phyloP scores from a whole-genome alignment of 495 filamentous ascomycete genomes.

The Penicillium dipodomyicola region DNA sequence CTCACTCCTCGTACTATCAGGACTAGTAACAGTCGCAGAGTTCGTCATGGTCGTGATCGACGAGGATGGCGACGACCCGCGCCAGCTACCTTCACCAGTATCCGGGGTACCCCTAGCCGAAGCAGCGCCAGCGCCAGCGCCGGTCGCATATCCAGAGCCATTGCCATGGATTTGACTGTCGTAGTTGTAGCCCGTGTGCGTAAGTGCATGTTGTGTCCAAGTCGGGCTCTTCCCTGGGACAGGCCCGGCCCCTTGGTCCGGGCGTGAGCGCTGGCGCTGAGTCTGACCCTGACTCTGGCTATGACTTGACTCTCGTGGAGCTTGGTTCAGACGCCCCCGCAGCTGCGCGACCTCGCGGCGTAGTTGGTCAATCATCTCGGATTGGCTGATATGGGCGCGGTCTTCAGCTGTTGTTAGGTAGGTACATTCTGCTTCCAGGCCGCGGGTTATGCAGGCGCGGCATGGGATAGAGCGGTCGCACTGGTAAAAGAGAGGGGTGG shows the following conservation, averaged over 20 bases:
- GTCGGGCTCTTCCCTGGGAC: background rate
- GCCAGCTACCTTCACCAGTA: conserved; percentile 19
- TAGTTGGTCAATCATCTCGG: conserved; percentile 32
- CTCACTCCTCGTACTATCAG: conserved; percentile 29
- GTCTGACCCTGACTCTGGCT: background rate
- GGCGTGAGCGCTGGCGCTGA: background rate
- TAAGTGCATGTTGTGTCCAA: background rate
- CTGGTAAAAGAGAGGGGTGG: conserved; percentile 7
- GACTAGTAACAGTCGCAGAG: conserved; percentile 25
- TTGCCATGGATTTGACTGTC: background rate
- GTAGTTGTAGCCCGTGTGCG: background rate
- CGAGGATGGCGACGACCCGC: conserved; percentile 26
- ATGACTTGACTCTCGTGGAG: conserved; percentile 10
- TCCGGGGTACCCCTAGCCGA: background rate
- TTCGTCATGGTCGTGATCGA: conserved; percentile 20
- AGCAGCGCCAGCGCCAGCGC: background rate
- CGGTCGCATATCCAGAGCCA: background rate
- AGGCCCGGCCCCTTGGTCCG: background rate
- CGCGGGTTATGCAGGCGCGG: conserved; percentile 31
- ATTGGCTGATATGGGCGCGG: conserved; percentile 34
- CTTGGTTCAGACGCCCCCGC: conserved; percentile 21
- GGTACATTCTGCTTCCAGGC: conserved; percentile 33
- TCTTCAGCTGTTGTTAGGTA: conserved; percentile 37
- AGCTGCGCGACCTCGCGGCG: conserved; percentile 31
- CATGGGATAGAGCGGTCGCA: conserved; percentile 37